Evolutionary conservation across 2,329 filamentous ascomycete species (phyloP), one percentile per base, ranked within the genome.

Genomic region (Fusarium tjaetaba): DNA sequence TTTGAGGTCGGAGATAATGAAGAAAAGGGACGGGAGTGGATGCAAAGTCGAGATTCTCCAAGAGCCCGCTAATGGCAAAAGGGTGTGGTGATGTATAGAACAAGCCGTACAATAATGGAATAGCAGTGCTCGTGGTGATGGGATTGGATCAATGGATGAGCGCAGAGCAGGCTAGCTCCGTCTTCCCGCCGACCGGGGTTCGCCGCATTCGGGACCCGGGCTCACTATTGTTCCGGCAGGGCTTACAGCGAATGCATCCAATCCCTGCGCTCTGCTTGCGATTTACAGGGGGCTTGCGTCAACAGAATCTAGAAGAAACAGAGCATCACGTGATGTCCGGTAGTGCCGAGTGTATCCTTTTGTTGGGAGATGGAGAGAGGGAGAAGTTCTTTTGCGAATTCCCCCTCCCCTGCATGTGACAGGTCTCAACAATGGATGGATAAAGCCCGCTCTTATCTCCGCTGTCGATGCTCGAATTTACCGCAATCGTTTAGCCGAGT

Each of bases 1-100:
- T 48, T 46, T 43, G 65, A 61, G 60, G 72, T 72, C 76, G 66
- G 60, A 72, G 72, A 76, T 41, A 28, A 28, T 72, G 73, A 70
- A 78, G 64, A 67, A 76, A 75, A 55, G 56, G 69, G 64, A 76
- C 65, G 73, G 61, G 61, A 76, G 75, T 71, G 66, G 76, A 77
- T 78, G 76, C 59, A 71, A 66, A 72, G 72, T 61, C 60, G 68
- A 77, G 70, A 76, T 77, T 77, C 59, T 67, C 61, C 48, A 59
- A 69, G 61, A 70, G 73, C 63, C 73, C 74, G 68, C 72, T 76
- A 73, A 71, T 68, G 39, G 52, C 43, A 67, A 71, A 70, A 41
- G 65, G 67, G 70, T 59, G 71, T 68, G 68, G 65, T 73, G 68
- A 49, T 64, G 58, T 69, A 57, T 42, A 61, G 63, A 55, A 32